phyloP scores from a whole-genome alignment of 2,329 filamentous ascomycete species.

The Fusarium nygamai region DNA sequence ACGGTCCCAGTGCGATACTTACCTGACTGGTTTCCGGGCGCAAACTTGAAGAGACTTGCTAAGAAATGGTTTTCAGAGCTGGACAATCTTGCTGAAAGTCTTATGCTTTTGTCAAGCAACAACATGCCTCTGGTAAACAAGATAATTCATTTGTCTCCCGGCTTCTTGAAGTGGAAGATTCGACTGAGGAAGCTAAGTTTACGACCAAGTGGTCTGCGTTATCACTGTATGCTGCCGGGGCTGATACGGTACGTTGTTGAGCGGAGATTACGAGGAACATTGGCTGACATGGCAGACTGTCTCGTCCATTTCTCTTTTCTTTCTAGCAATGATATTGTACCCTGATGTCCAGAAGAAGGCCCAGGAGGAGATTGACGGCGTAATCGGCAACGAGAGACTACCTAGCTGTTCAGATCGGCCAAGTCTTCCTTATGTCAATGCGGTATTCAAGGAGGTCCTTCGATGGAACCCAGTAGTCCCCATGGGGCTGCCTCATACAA shows the following conservation, averaged over 20 bases:
- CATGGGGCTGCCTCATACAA: constrained; percentile 51
- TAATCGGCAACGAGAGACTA: constrained; percentile 42
- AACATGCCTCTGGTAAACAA: constrained; percentile 4
- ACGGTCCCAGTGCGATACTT: constrained; percentile 14
- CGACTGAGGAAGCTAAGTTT: constrained; percentile 10
- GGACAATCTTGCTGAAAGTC: constrained; percentile 4
- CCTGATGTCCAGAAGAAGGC: constrained; percentile 27
- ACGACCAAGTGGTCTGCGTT: constrained; percentile 34
- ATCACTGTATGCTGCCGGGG: constrained; percentile 32
- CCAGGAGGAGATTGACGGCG: constrained; percentile 32
- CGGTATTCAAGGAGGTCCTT: constrained; percentile 43
- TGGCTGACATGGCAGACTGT: constrained; percentile 19
- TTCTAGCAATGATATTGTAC: constrained; percentile 25
- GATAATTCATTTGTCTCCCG: constrained; percentile 17
- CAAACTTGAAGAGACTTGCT: constrained; percentile 20
- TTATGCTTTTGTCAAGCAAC: constrained; percentile 29
- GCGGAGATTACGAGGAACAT: not conserved
- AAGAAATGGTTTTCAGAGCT: constrained; percentile 17
- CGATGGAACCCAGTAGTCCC: constrained; percentile 46
- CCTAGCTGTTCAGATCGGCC: constrained; percentile 36
- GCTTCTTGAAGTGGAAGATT: constrained; percentile 16
- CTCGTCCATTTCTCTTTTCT: constrained; percentile 25
- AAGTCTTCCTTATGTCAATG: constrained; percentile 43
- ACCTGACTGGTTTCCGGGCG: constrained; percentile 30
- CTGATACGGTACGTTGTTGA: constrained; percentile 24